These are phyloP conservation scores for Zizania latifolia DNA, from an alignment of 176 grass and related monocot genomes.

Conservation along the genomic window DNA sequence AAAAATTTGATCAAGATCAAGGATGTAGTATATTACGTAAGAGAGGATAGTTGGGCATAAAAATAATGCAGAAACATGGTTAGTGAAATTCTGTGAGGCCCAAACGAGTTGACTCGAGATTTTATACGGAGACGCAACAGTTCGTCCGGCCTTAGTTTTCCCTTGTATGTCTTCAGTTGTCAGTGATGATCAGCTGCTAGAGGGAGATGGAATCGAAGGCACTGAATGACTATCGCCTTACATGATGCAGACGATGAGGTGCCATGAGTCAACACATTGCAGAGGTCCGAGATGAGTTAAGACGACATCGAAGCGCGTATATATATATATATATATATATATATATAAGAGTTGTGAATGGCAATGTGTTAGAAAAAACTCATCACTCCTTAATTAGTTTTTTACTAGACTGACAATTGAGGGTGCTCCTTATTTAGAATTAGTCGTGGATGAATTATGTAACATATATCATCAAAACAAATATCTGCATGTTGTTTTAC, in stretches of 20 bases:
- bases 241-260: slow-evolving; percentile 22
- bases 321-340: too few relatives aligned
- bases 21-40: neutral
- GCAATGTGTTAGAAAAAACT: slow-evolving; percentile 17
- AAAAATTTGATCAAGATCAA: slow-evolving; percentile 33
- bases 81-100: slow-evolving; percentile 41
- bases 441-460: neutral
- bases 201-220: neutral
- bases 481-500: slow-evolving; percentile 5
- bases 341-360: slow-evolving; percentile 9
- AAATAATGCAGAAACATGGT: neutral
- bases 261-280: slow-evolving; percentile 26
- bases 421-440: too few relatives aligned
- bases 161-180: neutral
- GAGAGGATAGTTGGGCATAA: slow-evolving; percentile 25
- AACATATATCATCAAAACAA: slow-evolving; percentile 21
- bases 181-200: neutral
- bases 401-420: neutral
- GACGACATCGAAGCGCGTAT: slow-evolving; percentile 8
- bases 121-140: slow-evolving; percentile 7
- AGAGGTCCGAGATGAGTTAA: slow-evolving; percentile 31
- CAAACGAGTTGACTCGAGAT: slow-evolving; percentile 44
- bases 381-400: neutral
- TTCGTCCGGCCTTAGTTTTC: neutral
- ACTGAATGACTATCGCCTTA: slow-evolving; percentile 1